Evolutionary conservation across 2,329 filamentous ascomycete genomes (phyloP).

Genomic region (Aschersonia sp.): DNA sequence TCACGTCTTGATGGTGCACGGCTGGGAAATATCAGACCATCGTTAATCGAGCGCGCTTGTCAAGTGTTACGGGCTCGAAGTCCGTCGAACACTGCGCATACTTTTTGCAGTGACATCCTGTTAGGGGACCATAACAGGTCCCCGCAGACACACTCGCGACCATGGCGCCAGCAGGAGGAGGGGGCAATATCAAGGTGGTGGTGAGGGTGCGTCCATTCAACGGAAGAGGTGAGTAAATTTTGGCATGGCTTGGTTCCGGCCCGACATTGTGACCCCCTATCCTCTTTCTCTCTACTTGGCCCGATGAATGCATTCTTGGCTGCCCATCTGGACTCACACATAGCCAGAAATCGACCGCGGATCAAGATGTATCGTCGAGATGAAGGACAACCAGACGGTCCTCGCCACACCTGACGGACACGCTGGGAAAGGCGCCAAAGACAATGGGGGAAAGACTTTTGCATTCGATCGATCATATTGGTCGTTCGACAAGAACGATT

Average conservation of each 20-base stretch:
- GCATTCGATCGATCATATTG: slow-evolving; percentile 97
- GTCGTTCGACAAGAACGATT: slow-evolving; percentile 77
- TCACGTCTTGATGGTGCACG: slow-evolving; percentile 4
- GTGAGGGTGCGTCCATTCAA: slow-evolving; percentile 95
- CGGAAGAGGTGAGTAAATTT: slow-evolving; percentile 54
- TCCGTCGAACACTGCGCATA: background rate
- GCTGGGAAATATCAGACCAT: background rate
- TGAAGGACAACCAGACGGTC: slow-evolving; percentile 86
- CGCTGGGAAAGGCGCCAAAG: slow-evolving; percentile 51
- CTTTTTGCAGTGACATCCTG: background rate
- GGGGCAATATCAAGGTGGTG: slow-evolving; percentile 99
- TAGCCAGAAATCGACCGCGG: slow-evolving; percentile 68
- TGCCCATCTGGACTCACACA: background rate
- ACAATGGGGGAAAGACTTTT: slow-evolving; percentile 66
- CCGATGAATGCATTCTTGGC: background rate
- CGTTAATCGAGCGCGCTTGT: background rate
- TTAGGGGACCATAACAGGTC: slow-evolving; percentile 21
- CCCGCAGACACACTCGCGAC: slow-evolving; percentile 15
- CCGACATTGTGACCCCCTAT: background rate
- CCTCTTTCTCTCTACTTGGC: background rate
- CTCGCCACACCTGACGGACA: slow-evolving; percentile 57
- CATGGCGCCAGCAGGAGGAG: slow-evolving; percentile 49
- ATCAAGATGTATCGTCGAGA: slow-evolving; percentile 93
- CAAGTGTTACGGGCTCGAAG: background rate
- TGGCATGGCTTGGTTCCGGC: too few relatives aligned